Percentiles rank a stretch among this genome's conserved stretches.
phyloP scores from a whole-genome alignment of 2,329 filamentous ascomycete species.

The Xylariaceae sp. region DNA sequence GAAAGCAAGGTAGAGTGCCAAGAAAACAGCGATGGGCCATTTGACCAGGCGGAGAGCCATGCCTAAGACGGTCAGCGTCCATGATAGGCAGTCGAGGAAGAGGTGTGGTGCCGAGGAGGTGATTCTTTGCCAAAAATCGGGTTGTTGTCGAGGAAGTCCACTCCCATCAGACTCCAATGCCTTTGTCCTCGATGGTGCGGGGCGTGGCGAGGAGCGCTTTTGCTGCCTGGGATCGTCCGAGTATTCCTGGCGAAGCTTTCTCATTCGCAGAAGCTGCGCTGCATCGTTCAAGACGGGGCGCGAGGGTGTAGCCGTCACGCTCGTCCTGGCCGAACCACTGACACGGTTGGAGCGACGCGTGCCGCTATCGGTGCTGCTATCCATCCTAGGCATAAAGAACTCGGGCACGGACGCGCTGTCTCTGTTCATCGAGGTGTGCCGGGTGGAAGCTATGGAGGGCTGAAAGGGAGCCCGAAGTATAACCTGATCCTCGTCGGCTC shows the following conservation, averaged over 20 bases:
- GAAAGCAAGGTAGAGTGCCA: constrained; percentile 57
- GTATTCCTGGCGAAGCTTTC: constrained; percentile 21
- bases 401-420: constrained; percentile 43
- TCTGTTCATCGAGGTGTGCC: constrained; percentile 24
- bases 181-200: background rate
- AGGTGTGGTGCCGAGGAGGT: constrained; percentile 33
- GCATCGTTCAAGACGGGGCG: constrained; percentile 27
- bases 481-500: constrained; percentile 50
- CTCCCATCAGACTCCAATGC: constrained; percentile 12
- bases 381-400: constrained; percentile 48
- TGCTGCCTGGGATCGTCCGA: constrained; percentile 19
- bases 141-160: constrained; percentile 4
- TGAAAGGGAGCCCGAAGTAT: constrained; percentile 51
- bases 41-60: constrained; percentile 58
- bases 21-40: constrained; percentile 55
- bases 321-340: constrained; percentile 32
- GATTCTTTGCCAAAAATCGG: constrained; percentile 29
- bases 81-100: constrained; percentile 39
- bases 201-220: background rate
- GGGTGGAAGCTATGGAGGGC: constrained; percentile 39
- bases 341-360: constrained; percentile 33
- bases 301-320: too few species aligned
- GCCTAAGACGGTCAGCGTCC: constrained; percentile 50
- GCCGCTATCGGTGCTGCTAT: constrained; percentile 31
- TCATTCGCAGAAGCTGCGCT: constrained; percentile 26